Evolutionary conservation across 345 rosid species (phyloP).

Genomic region (Boechera stricta): DNA sequence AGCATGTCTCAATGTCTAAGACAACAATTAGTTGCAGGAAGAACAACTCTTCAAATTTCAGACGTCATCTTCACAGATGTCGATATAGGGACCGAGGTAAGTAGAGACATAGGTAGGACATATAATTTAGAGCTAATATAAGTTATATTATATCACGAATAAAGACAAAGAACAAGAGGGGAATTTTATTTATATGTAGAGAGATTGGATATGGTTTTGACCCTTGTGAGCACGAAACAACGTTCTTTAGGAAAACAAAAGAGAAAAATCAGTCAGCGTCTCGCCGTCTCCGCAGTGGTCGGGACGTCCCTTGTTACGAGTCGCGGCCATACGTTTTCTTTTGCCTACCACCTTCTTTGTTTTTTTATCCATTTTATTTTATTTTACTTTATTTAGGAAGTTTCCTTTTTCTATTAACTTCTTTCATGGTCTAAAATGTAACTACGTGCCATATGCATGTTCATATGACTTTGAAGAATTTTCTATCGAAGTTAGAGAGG

Average conservation of each 20-base stretch:
- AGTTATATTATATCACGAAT: slow-evolving; percentile 23
- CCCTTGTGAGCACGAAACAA: slow-evolving; percentile 45
- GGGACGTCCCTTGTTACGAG: slow-evolving; percentile 41
- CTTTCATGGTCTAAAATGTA: slow-evolving; percentile 25
- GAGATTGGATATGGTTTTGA: slow-evolving; percentile 40
- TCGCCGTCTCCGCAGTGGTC: slow-evolving; percentile 44
- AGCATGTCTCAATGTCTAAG: slow-evolving; percentile 1
- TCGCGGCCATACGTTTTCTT: slow-evolving; percentile 48
- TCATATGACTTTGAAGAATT: slow-evolving; percentile 5
- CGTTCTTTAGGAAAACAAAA: slow-evolving; percentile 34
- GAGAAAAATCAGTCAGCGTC: slow-evolving; percentile 33
- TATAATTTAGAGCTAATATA: neutral
- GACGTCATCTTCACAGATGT: slow-evolving; percentile 31
- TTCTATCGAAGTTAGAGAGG: neutral
- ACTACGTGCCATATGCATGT: slow-evolving; percentile 42
- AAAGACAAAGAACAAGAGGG: slow-evolving; percentile 38
- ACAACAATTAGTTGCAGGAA: slow-evolving; percentile 10
- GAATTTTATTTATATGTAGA: neutral
- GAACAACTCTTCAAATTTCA: slow-evolving; percentile 22
- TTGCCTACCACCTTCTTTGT: slow-evolving; percentile 32
- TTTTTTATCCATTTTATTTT: neutral
- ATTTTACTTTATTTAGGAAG: slow-evolving; percentile 27
- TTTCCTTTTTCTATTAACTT: slow-evolving; percentile 27
- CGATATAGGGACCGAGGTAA: slow-evolving; percentile 26
- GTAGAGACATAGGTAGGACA: slow-evolving; percentile 15